Percentiles rank a stretch among this genome's conserved stretches.
phyloP scores from a whole-genome alignment of 2,329 filamentous ascomycete genomes.

The Exophiala sp. region DNA sequence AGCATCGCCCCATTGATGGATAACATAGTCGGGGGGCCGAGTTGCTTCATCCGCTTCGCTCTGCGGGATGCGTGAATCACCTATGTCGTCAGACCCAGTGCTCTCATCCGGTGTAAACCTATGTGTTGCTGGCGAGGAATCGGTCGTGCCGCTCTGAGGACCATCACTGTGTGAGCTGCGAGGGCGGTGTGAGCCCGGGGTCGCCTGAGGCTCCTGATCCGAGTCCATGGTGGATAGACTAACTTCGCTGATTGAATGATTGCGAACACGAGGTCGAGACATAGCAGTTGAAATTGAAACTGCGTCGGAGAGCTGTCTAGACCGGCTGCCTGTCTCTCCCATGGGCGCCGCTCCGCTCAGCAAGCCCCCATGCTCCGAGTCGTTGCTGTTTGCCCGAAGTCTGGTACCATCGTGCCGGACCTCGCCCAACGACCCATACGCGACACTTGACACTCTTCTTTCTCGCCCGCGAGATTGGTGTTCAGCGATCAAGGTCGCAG shows the following conservation, averaged over 20 bases:
- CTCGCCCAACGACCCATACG: constrained; percentile 43
- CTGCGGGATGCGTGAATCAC: constrained; percentile 35
- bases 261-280: constrained; percentile 31
- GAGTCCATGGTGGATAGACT: constrained; percentile 30
- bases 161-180: constrained; percentile 18
- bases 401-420: constrained; percentile 47
- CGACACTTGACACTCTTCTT: constrained; percentile 43
- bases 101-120: constrained; percentile 27
- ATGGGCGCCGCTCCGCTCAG: constrained; percentile 37
- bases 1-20: constrained; percentile 39
- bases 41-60: constrained; percentile 7
- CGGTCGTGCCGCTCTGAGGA: constrained; percentile 23
- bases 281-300: constrained; percentile 23
- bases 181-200: constrained; percentile 11
- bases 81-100: constrained; percentile 33
- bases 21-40: constrained; percentile 39
- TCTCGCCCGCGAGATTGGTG: constrained; percentile 42
- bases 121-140: constrained; percentile 31
- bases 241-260: constrained; percentile 34
- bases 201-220: constrained; percentile 11
- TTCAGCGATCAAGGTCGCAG: constrained; percentile 39
- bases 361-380: constrained; percentile 45
- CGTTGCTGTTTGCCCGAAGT: constrained; percentile 42
- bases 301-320: constrained; percentile 19
- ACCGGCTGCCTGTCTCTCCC: constrained; percentile 25